Evolutionary conservation across 2,329 filamentous ascomycete genomes (phyloP), one percentile per base, ranked within the genome.

Genomic region (Aspergillus costaricaensis): DNA sequence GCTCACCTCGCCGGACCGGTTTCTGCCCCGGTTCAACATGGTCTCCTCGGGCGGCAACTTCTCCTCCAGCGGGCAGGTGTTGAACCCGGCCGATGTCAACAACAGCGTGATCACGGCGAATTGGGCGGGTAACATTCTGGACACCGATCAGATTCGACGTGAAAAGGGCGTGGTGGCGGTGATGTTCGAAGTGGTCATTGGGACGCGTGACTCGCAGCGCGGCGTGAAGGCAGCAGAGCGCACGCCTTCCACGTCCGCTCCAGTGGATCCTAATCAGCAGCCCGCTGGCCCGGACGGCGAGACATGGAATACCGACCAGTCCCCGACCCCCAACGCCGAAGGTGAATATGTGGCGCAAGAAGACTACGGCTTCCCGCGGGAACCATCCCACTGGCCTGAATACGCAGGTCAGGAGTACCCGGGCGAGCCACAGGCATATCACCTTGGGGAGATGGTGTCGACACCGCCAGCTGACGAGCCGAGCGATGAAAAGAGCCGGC

Each of bases 121-220:
- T 48, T 80, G 76, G 76, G 72, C 74, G 1, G 74, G 88, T 6
- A 88, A 88, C 62, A 91, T 97, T 63, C 85, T 96, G 44, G 92
- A 97, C 67, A 99, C 95, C 0, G 89, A 95, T 65, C 86, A 89
- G 50, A 86, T 98, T 25, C 85, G 92, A 53, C 87, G 93, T 43
- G 92, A 96, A 72, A 97, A 96, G 72, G 92, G 91, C 8, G 92
- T 98, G n/a, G 88, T 97, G 21, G 89, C 88, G 0, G 91, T 92
- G 57, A 83, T 89, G 0, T 94, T 97, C 68, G 92, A 97, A 73
- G 85, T 96, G 14, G 82, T 96, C 1, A 88, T 98, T 19, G 95
- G 95, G 1, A 96, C 92, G 0, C 85, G 85, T 38, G 93, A 99
- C 74, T 94, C 88, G 67, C 85, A 84, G 61, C 77, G 84, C 65